Percentiles rank a stretch among this genome's conserved stretches.
phyloP scores from a whole-genome alignment of 306 rosid genomes.

The Lablab purpureus region DNA sequence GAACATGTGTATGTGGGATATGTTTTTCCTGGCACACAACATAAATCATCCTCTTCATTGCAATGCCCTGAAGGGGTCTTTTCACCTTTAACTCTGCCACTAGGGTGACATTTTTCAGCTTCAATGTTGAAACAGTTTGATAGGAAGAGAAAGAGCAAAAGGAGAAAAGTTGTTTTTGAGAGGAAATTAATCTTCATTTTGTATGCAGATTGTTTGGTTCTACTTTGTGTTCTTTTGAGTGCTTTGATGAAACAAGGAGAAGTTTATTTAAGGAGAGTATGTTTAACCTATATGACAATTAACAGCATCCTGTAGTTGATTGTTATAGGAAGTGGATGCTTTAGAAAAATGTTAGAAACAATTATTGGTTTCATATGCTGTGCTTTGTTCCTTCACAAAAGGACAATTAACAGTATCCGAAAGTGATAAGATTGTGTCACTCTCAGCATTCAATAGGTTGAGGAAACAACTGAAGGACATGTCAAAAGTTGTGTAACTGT shows the following conservation, averaged over 20 bases:
- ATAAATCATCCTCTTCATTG: constrained; percentile 38
- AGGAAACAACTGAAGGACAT: not conserved
- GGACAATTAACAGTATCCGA: not conserved
- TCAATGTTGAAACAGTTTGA: constrained; percentile 9
- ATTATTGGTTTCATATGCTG: not conserved
- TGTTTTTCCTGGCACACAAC: constrained; percentile 42
- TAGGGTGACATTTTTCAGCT: constrained; percentile 34
- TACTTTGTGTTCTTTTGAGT: not conserved
- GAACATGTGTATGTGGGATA: constrained; percentile 53
- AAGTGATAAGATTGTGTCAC: not conserved
- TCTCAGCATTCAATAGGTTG: not conserved
- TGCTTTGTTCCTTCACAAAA: not conserved
- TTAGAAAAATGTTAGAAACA: not conserved
- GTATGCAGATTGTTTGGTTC: not conserved
- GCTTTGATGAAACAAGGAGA: not conserved
- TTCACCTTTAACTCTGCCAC: constrained; percentile 32
- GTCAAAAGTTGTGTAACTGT: not conserved
- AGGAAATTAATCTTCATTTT: constrained; percentile 5
- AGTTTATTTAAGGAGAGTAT: not conserved
- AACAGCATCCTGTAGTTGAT: not conserved
- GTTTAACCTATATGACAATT: not conserved
- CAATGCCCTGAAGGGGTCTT: constrained; percentile 46
- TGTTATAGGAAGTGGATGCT: not conserved
- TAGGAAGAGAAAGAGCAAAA: constrained; percentile 5
- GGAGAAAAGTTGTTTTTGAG: not conserved